Evolutionary conservation across 1,139 yeast genomes (phyloP), one percentile per base, ranked within the genome.

Genomic region (Diutina siamensis): DNA sequence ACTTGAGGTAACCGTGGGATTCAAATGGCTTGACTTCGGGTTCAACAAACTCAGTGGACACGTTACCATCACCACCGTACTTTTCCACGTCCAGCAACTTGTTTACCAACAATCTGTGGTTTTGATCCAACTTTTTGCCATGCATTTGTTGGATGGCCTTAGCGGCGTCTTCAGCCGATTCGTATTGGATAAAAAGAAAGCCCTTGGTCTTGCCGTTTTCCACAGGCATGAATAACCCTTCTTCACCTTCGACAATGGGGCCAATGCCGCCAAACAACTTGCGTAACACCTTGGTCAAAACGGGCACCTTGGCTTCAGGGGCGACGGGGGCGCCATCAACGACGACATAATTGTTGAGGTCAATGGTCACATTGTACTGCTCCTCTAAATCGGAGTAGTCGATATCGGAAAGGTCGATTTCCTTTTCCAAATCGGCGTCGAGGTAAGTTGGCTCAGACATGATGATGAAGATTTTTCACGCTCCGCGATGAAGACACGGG

Each of bases 261-360:
- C 84, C 92, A 36, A 63, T 72, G 50, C 78, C 73, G 49, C 78
- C 68, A 59, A 92, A 83, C 49, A 86, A 73, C 68, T 89, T 92
- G 57, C 76, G 78, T 58, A 94, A 74, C 46, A 94, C 97, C 61
- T 86, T 89, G 56, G 81, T 76, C 60, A 94, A 76, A 47, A 85
- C 80, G 44, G 88, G 85, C 41, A 81, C 86, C 66, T 94, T 94
- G 47, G 87, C 64, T 59, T 83, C 95, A 47, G 97, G 96, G 21
- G 95, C 95, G 52, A 87, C 72, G 53, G 99, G 99, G 5, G 95
- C 92, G 44, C 98, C 98, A 62, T 88, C 97, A 46, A 88, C 83
- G 27, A 92, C 86, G 49, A 92, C 79, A 60, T 80, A 89, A 57
- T 77, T 78, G 58, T 87, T 96, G 52, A 74, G 67, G 51, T 78